A percentile compares a stretch with the other conserved stretches of the same genome.
These are phyloP conservation scores for Prunus padus DNA, from an alignment of 306 rosid species.

Conservation along the genomic window DNA sequence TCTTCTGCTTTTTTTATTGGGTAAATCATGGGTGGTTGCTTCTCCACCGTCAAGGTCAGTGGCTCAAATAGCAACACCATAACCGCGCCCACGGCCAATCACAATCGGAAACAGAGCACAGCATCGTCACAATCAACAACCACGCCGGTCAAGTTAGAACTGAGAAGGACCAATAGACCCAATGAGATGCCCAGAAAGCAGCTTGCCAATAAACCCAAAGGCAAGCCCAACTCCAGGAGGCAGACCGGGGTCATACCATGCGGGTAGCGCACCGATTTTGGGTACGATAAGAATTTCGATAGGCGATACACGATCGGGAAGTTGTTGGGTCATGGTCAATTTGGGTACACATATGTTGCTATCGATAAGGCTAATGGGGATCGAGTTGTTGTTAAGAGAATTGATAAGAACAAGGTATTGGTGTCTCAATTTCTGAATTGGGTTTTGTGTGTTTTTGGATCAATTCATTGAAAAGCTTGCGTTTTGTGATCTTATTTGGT, in stretches of 20 bases:
- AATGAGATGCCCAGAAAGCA: conserved; percentile 39
- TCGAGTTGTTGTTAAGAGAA: conserved; percentile 92
- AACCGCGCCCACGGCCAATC: conserved; percentile 25
- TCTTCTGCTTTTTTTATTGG: not conserved
- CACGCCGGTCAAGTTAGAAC: not conserved
- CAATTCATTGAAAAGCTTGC: conserved; percentile 3
- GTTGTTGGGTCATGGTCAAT: conserved; percentile 93
- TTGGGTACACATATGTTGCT: conserved; percentile 94
- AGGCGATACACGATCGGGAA: conserved; percentile 70
- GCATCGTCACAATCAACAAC: conserved; percentile 23
- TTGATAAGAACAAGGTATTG: conserved; percentile 84
- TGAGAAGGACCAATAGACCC: conserved; percentile 11
- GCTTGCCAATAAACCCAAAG: conserved; percentile 16
- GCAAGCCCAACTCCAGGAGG: conserved; percentile 32
- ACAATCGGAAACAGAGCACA: conserved; percentile 22
- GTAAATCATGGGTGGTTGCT: too few relatives aligned
- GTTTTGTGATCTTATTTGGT: conserved; percentile 3
- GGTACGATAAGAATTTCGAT: conserved; percentile 74
- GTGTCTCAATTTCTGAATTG: conserved; percentile 8
- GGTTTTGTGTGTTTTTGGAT: not conserved
- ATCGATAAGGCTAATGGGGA: conserved; percentile 73
- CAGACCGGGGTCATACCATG: conserved; percentile 56
- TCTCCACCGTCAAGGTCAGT: too few relatives aligned
- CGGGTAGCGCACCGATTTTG: conserved; percentile 96
- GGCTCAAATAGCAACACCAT: conserved; percentile 37